These are phyloP conservation scores for Podaxis sp. DNA, from an alignment of 768 basidiomycete species.

Conservation along the genomic window DNA sequence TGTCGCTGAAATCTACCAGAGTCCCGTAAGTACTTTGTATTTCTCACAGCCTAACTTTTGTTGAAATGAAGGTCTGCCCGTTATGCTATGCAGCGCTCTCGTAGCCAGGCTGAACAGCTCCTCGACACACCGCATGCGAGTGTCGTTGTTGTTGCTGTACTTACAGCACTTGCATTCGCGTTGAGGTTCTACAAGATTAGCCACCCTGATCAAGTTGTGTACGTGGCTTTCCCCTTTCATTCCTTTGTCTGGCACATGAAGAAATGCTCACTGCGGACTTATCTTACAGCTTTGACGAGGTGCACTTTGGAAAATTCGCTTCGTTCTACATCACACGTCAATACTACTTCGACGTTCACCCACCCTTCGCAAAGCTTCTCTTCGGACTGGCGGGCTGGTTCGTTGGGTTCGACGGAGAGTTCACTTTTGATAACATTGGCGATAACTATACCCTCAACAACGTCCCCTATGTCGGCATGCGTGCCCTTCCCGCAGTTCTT, in stretches of 20 bases:
- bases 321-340: slow-evolving; percentile 88
- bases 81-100: slow-evolving; percentile 38
- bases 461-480: slow-evolving; percentile 93
- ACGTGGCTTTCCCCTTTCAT: slow-evolving; percentile 29
- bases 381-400: slow-evolving; percentile 96
- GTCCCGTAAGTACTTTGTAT: slow-evolving; percentile 36
- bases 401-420: slow-evolving; percentile 92
- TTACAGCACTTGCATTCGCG: slow-evolving; percentile 78
- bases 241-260: slow-evolving; percentile 1
- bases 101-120: slow-evolving; percentile 58
- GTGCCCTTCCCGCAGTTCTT: slow-evolving; percentile 88
- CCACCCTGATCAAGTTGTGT: slow-evolving; percentile 95
- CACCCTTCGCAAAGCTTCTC: slow-evolving; percentile 93
- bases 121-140: slow-evolving; percentile 66
- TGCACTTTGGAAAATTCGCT: slow-evolving; percentile 98
- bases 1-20: slow-evolving; percentile 45
- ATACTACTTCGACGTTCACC: slow-evolving; percentile 99
- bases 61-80: background rate
- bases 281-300: slow-evolving; percentile 83
- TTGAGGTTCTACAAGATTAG: slow-evolving; percentile 93
- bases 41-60: background rate
- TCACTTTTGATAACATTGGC: slow-evolving; percentile 93
- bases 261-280: background rate
- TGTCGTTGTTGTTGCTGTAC: slow-evolving; percentile 52
- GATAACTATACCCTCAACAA: slow-evolving; percentile 85